Conservation (phyloP, 1,284 basidiomycete genomes). For the Polyporus tsugae region DNA sequence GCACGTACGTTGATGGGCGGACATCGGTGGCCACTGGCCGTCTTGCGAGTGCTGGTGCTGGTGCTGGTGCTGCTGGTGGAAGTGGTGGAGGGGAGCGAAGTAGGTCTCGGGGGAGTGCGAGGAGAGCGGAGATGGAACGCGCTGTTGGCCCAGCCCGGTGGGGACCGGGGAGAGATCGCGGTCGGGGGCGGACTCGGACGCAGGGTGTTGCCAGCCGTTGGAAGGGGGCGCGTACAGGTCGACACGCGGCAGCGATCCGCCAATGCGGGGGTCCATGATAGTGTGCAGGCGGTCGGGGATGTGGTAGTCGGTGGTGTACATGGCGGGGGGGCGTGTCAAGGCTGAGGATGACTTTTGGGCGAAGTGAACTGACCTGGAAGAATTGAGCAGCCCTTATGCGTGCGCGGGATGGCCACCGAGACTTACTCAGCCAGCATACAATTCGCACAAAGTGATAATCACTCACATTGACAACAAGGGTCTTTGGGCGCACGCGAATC, state of each 20-base stretch:
- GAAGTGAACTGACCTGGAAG: no score
- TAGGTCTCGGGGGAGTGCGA: constrained; percentile 31
- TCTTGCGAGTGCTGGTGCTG: constrained; percentile 18
- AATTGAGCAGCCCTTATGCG: no score
- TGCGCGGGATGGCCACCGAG: background rate
- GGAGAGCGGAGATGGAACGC: constrained; percentile 33
- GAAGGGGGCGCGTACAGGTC: constrained; percentile 23
- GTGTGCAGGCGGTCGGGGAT: constrained; percentile 24
- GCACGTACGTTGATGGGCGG: constrained; percentile 20
- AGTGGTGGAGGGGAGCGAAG: constrained; percentile 22
- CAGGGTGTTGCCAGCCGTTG: constrained; percentile 22
- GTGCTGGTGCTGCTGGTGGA: background rate
- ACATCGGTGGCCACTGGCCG: constrained; percentile 26
- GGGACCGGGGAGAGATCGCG: constrained; percentile 27
- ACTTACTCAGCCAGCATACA: background rate
- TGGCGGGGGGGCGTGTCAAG: constrained; percentile 21
- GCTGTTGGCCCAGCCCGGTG: constrained; percentile 17
- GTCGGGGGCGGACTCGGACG: constrained; percentile 18
- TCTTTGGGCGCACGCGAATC: background rate
- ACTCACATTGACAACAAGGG: background rate
- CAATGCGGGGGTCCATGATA: constrained; percentile 20
- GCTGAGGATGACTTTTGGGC: constrained; percentile 25
- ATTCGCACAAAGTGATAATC: constrained; percentile 5
- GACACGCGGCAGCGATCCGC: constrained; percentile 24
- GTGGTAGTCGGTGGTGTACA: constrained; percentile 29